Percentiles rank a stretch among this genome's conserved stretches.
phyloP scores from a whole-genome alignment of 768 basidiomycete genomes.

The Suillus clintonianus region DNA sequence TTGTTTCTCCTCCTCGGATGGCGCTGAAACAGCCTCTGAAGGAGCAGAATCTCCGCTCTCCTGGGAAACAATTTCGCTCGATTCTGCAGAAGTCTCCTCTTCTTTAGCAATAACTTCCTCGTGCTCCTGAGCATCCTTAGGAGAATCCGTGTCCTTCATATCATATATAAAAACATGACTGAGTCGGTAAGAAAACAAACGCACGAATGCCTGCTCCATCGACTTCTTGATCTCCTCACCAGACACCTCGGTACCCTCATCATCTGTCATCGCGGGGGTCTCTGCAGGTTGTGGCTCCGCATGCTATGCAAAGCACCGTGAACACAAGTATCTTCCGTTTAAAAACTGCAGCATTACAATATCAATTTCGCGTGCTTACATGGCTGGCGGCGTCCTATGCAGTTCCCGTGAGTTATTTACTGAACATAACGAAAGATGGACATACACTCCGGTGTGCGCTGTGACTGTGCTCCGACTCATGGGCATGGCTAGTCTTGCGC shows the following conservation, averaged over 20 bases:
- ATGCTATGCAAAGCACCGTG: constrained; percentile 15
- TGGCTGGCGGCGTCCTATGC: constrained; percentile 15
- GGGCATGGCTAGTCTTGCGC: constrained; percentile 22
- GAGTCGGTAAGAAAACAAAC: constrained; percentile 7
- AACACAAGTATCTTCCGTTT: constrained; percentile 3
- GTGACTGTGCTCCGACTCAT: constrained; percentile 20
- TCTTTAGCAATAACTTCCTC: constrained; percentile 22
- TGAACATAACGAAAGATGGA: constrained; percentile 4
- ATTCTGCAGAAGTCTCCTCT: background rate
- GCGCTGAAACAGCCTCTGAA: background rate
- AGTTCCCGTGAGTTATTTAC: background rate
- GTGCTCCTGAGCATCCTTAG: constrained; percentile 29
- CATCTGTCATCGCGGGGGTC: constrained; percentile 23
- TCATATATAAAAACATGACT: constrained; percentile 5
- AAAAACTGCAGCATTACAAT: constrained; percentile 1
- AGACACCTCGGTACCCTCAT: constrained; percentile 31
- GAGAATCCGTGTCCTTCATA: constrained; percentile 30
- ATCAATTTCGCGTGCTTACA: constrained; percentile 16
- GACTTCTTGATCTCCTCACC: constrained; percentile 33
- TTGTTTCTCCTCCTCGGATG: background rate
- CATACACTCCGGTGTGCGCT: constrained; percentile 17
- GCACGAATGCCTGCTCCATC: constrained; percentile 24
- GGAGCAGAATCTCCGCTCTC: background rate
- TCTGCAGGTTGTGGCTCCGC: constrained; percentile 10
- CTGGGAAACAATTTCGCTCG: background rate